Evolutionary conservation across 371 early-diverging fungal genomes (phyloP).

Genomic region (Sporodiniella umbellata): DNA sequence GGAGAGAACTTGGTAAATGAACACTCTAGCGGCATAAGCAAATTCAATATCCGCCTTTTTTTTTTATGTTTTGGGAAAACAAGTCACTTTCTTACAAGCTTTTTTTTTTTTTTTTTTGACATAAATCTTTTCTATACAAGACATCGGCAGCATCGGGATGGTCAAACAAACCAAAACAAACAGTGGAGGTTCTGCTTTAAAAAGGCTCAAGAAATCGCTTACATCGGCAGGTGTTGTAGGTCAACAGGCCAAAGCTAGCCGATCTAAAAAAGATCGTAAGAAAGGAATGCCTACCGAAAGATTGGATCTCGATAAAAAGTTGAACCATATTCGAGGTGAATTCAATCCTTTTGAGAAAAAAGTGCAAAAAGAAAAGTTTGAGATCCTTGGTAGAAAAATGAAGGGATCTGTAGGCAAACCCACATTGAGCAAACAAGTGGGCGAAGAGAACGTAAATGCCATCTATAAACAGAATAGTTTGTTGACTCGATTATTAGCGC

Average conservation of each 20-base stretch:
- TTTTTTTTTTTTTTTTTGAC: neutral
- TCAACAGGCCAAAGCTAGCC: slow-evolving; percentile 54
- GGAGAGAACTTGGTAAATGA: too few relatives aligned
- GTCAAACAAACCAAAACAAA: slow-evolving; percentile 17
- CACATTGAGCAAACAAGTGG: slow-evolving; percentile 73
- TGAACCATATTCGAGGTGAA: slow-evolving; percentile 53
- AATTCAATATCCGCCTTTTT: neutral
- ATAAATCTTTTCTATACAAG: neutral
- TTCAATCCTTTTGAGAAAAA: slow-evolving; percentile 92
- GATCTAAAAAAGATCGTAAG: slow-evolving; percentile 64
- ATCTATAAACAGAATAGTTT: neutral
- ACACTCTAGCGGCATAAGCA: too few relatives aligned
- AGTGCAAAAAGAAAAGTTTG: slow-evolving; percentile 72
- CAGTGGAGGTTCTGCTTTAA: slow-evolving; percentile 66
- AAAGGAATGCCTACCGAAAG: slow-evolving; percentile 56
- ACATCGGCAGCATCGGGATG: neutral
- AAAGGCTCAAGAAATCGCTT: slow-evolving; percentile 73
- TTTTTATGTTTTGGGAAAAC: neutral
- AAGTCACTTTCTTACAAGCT: neutral
- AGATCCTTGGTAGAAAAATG: slow-evolving; percentile 83
- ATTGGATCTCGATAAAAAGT: slow-evolving; percentile 49
- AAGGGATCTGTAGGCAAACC: slow-evolving; percentile 86
- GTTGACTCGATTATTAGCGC: slow-evolving; percentile 42
- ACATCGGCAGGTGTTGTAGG: slow-evolving; percentile 80
- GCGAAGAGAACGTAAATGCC: slow-evolving; percentile 71